Evolutionary conservation across 345 rosid genomes (phyloP), one percentile per base, ranked within the genome.

Genomic region (Citrus reticulata): DNA sequence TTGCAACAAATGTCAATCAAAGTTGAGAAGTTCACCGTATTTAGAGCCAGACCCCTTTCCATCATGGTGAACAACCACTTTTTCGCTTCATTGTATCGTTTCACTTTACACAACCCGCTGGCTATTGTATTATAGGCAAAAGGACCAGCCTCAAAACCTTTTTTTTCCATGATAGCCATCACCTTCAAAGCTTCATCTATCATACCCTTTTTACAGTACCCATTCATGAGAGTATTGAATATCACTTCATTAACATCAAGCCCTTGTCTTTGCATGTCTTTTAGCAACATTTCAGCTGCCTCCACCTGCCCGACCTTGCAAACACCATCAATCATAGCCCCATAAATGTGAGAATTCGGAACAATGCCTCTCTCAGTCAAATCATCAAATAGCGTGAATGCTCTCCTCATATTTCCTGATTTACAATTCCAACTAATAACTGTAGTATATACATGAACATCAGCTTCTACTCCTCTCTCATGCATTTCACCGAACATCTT

Each of bases 281-380:
- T 83, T 37, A 92, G 79, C 85, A 91, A 80, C 59, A 88, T 85
- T 67, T 85, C 89, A 68, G 93, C 98, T 37, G 94, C 98, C 73
- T 85, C 90, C 95, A 93, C 85, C 79, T 83, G 89, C 66, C 98
- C 95, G 7, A 81, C 84, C 85, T 88, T 91, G 88, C 97, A 95
- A 49, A 92, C 85, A n/a, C 99, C 97, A 74, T 88, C 82, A 1
- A 95, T 86, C 77, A 95, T 79, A 66, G 89, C 90, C 68, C 97
- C 97, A 19, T 91, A 95, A 69, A 95, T 91, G 73, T 88, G 84
- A 79, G 79, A 75, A 84, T 70, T 93, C 2, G 97, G 88, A 68
- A 82, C 85, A 76, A 92, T 76, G 9, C 97, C 97, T 77, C 80
- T 88, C 83, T 85, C 93, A 6, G 76, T 77, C 84, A 90, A 69